Base-by-base conservation (phyloP, 2,329 filamentous ascomycete species). In the Domatiomyces catenatus region DNA sequence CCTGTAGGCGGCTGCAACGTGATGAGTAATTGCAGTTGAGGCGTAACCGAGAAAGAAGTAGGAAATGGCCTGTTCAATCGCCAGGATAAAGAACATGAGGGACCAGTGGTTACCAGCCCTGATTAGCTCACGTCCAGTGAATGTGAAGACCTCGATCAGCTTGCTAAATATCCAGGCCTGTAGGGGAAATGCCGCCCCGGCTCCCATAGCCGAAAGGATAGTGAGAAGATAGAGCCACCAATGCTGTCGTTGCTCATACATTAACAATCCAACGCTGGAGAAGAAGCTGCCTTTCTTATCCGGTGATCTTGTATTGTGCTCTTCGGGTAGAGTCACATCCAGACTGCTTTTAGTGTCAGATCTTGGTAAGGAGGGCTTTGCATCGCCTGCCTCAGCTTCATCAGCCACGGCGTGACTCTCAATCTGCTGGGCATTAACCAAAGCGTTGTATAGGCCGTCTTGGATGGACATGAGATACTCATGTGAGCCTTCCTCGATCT, bases 401-500 rank as follows among this genome's bases (percentile, higher is more conserved):
- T 71, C 71, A 57, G 70, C 71, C 32, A 39, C 15, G 42, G 75
- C 61, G 10, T 60, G 57, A 22, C 56, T 52, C 32, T 58, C 56
- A 7, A 64, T 28, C 45, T 54, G 57, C 42, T 60, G 58, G 17
- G 57, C 58, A 18, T 51, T 50, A 3, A 58, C 54, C 19, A 58
- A 50, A 19, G 55, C 51, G 2, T 62, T 75, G 59, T 90, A 90
- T 17, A 83, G 71, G 1, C 84, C 72, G 32, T 68, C 70, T 3
- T 79, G 71, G 39, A 74, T 66, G 2, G 71, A 63, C 1, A 93
- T 70, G 0, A 94, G 74, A 44, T 79, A 75, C 5, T 86, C 77
- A 56, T 94, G 87, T 0, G 77, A 86, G 0, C 87, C 87, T 57
- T 81, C 71, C 63, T 94, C 86, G 7, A 83, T 74, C 0, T 87